phyloP scores from a whole-genome alignment of 1,284 basidiomycete genomes.

The Mixia osmundae region DNA sequence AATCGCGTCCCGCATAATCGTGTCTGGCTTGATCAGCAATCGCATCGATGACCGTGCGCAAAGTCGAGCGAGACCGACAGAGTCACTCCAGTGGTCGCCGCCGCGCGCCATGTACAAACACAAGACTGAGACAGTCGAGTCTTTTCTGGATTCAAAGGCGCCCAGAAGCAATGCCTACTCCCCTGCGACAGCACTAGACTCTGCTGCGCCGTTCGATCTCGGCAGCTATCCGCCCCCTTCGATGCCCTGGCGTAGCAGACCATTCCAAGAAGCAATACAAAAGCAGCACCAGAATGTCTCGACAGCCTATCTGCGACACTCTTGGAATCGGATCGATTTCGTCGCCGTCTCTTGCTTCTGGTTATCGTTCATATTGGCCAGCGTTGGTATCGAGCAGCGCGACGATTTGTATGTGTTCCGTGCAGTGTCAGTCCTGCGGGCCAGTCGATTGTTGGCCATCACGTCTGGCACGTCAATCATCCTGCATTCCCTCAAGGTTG shows the following conservation, averaged over 20 bases:
- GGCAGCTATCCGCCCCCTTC: too few relatives aligned
- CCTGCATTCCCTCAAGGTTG: constrained; percentile 74
- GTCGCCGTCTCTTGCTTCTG: constrained; percentile 62
- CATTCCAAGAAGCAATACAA: constrained; percentile 28
- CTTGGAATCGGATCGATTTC: constrained; percentile 80
- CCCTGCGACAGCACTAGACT: too few relatives aligned
- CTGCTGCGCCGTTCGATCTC: too few relatives aligned
- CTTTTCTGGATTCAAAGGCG: too few relatives aligned
- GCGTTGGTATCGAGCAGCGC: constrained; percentile 46
- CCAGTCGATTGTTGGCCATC: constrained; percentile 57
- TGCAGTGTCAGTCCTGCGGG: constrained; percentile 67
- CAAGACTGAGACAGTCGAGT: not conserved
- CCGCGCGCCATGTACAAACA: not conserved
- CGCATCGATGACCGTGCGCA: constrained; percentile 18
- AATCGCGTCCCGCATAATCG: constrained; percentile 64
- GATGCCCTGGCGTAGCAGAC: constrained; percentile 17
- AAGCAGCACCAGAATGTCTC: constrained; percentile 21
- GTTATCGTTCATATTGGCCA: constrained; percentile 48
- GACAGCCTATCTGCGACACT: constrained; percentile 59
- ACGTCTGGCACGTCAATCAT: constrained; percentile 85
- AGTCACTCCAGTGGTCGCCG: not conserved
- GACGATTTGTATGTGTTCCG: constrained; percentile 51
- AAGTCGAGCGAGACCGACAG: constrained; percentile 1
- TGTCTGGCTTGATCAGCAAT: constrained; percentile 75
- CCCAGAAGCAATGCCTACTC: too few relatives aligned